These are phyloP conservation scores for Cymodocea nodosa DNA, from an alignment of 116 monocot species.

Conservation along the genomic window DNA sequence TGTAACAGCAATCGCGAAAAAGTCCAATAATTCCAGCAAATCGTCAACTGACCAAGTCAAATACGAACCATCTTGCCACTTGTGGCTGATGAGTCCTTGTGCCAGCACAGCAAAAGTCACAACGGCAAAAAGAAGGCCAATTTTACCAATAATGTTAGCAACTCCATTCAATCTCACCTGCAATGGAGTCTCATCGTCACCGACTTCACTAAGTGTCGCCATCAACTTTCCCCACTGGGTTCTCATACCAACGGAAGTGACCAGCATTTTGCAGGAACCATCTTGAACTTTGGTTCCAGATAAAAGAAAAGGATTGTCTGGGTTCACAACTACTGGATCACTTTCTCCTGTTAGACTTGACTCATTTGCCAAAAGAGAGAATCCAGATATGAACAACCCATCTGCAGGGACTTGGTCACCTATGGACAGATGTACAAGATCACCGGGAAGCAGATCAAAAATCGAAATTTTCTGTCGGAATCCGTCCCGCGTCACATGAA, in stretches of 20 bases:
- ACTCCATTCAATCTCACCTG: constrained; percentile 77
- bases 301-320: constrained; percentile 59
- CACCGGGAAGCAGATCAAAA: constrained; percentile 68
- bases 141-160: constrained; percentile 62
- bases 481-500: constrained; percentile 60
- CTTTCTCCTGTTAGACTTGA: constrained; percentile 78
- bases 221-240: constrained; percentile 78
- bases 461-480: constrained; percentile 57
- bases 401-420: constrained; percentile 82
- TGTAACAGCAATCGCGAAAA: constrained; percentile 71
- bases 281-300: constrained; percentile 82
- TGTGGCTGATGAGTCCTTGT: constrained; percentile 28
- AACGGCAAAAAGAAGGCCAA: constrained; percentile 59
- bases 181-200: constrained; percentile 75
- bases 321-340: constrained; percentile 41
- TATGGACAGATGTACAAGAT: constrained; percentile 60
- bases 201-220: constrained; percentile 56
- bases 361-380: constrained; percentile 48
- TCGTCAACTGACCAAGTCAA: constrained; percentile 47
- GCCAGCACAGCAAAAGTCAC: constrained; percentile 59
- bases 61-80: constrained; percentile 22
- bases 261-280: constrained; percentile 66
- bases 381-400: constrained; percentile 60
- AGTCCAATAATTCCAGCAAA: constrained; percentile 38
- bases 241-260: constrained; percentile 79